phyloP scores from a whole-genome alignment of 768 basidiomycete species.

The Rhodocollybia butyracea region DNA sequence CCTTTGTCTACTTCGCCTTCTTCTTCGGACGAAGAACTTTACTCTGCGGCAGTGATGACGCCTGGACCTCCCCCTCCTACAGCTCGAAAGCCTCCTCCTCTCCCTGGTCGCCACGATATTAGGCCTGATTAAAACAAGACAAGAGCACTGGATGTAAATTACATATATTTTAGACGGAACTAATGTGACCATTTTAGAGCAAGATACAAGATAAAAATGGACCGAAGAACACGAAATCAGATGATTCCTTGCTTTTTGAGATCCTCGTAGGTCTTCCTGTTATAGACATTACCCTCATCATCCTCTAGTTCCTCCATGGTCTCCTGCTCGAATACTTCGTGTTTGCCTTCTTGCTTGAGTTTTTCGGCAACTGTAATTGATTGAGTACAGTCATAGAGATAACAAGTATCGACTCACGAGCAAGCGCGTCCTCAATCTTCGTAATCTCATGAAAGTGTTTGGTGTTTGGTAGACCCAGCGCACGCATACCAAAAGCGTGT shows the following conservation, averaged over 20 bases:
- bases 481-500: slow-evolving; percentile 98
- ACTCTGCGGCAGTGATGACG: slow-evolving; percentile 66
- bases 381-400: neutral
- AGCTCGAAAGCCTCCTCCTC: neutral
- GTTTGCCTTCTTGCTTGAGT: slow-evolving; percentile 93
- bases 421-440: slow-evolving; percentile 92
- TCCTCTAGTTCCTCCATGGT: slow-evolving; percentile 98
- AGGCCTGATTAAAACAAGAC: too few relatives aligned
- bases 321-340: slow-evolving; percentile 90
- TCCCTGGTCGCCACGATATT: neutral
- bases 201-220: neutral
- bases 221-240: slow-evolving; percentile 25
- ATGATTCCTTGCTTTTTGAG: slow-evolving; percentile 94
- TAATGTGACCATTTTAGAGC: neutral
- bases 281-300: slow-evolving; percentile 97
- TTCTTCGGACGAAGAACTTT: slow-evolving; percentile 83
- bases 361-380: slow-evolving; percentile 87
- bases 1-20: slow-evolving; percentile 73
- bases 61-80: slow-evolving; percentile 31
- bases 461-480: slow-evolving; percentile 94
- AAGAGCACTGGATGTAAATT: too few relatives aligned
- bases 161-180: neutral
- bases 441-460: slow-evolving; percentile 99
- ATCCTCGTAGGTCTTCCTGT: slow-evolving; percentile 96
- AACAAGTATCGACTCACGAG: slow-evolving; percentile 54